Evolutionary conservation across 164 flowering plant genomes (phyloP).

Genomic region (Magnolia kwangsiensis): DNA sequence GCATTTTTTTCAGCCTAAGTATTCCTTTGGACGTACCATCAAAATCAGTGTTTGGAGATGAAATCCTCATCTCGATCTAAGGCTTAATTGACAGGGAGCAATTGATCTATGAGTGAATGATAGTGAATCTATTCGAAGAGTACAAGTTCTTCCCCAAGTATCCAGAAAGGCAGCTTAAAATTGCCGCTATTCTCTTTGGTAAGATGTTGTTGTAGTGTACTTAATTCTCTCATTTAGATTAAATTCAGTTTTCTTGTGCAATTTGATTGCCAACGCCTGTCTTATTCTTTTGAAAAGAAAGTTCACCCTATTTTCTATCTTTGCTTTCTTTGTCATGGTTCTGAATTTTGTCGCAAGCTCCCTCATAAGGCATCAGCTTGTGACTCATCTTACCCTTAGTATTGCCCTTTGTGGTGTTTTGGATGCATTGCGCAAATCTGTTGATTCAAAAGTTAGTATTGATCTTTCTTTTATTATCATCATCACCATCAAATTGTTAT

Average conservation of each 20-base stretch:
- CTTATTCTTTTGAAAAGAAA: background rate
- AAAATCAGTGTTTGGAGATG: too few species aligned
- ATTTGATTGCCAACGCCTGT: background rate
- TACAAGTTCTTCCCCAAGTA: slow-evolving; percentile 86
- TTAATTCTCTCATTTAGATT: background rate
- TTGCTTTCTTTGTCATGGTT: background rate
- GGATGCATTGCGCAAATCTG: slow-evolving; percentile 90
- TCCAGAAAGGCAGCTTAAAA: slow-evolving; percentile 86
- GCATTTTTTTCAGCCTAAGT: too few species aligned
- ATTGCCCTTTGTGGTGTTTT: slow-evolving; percentile 83
- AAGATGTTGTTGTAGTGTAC: slow-evolving; percentile 15
- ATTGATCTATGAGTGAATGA: slow-evolving; percentile 78
- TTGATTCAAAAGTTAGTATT: slow-evolving; percentile 83
- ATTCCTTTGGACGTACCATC: too few species aligned
- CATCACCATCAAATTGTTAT: background rate
- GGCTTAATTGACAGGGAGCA: slow-evolving; percentile 56
- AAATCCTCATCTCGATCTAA: too few species aligned
- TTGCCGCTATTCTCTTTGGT: slow-evolving; percentile 94
- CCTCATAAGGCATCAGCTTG: slow-evolving; percentile 88
- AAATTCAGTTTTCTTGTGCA: background rate
- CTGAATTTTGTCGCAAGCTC: slow-evolving; percentile 55
- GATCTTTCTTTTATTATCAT: background rate
- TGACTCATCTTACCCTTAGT: slow-evolving; percentile 87
- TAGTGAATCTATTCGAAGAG: slow-evolving; percentile 85
- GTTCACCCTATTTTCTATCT: background rate